Evolutionary conservation across 352 stramenopile genomes (phyloP), one percentile per base, ranked within the genome.

Genomic region (Globisporangium spiculum): DNA sequence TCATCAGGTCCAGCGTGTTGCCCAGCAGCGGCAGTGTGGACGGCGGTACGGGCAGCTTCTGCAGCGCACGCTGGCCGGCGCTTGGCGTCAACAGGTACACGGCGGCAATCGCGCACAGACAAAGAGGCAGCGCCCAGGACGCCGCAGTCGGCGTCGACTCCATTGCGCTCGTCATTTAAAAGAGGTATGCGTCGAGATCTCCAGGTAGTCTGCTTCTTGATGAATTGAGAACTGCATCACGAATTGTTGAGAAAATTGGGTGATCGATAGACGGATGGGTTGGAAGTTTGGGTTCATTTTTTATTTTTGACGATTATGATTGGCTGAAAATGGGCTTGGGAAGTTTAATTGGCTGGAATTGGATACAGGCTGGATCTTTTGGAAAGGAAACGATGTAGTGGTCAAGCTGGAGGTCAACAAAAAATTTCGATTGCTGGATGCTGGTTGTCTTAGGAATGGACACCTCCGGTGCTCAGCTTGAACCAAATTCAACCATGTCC

Each of bases 21-120:
- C 66, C 69, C 7, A 74, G 65, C 14, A 74, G 10, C 46, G 69
- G 69, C 8, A 74, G 62, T 41, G 69, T 74, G 46, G 55, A 67
- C 36, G 14, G 6, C 3, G 69, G 69, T 7, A 32, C 46, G 18
- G 69, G 66, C 50, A 74, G 46, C 20, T 34, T 14, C 32, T 22
- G 55, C 22, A 69, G 2, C n/a, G 65, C 65, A 30, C 65, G 65
- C 27, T 66, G 44, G 12, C 63, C 10, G 5, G 56, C 27, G 27
- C 58, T 64, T 4, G 38, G 38, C 3, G 30, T 27, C 10, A 64
- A 14, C 2, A 64, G 2, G 14, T 54, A 64, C 34, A 48, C 41
- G 41, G 58, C 52, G 3, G 46, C 52, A 16, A 67, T 16, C 34
- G 26, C 52, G 34, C 52, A 60, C n/a, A 46, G 22, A 10, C 55